Evolutionary conservation across 2,329 filamentous ascomycete species (phyloP), one percentile per base, ranked within the genome.

Genomic region (Trichoderma atrobrunneum): DNA sequence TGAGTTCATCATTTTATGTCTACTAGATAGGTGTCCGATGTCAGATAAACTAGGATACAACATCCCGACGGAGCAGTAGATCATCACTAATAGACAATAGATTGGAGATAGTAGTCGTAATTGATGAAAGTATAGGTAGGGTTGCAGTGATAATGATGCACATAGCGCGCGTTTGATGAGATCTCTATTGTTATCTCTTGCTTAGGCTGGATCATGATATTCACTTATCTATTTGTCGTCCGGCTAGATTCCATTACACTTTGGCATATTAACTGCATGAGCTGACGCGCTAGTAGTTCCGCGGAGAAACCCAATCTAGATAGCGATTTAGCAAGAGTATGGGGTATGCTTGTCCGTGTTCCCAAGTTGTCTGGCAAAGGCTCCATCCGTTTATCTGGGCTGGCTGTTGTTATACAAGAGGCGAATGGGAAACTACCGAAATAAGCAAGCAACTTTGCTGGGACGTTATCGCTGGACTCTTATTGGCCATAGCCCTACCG

Each of bases 251-350:
- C 36, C 7, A 51, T 64, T 21, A 48, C 36, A 64, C 36, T 30
- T 48, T 24, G 30, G 7, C 51, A 30, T 67, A 43, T 24, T 28
- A 21, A 67, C 6, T 34, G n/a, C 16, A 57, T 14, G 16, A 43
- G 11, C 12, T n/a, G 11, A 12, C n/a, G 51, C 51, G 24, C 28
- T 39, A 39, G 34, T 28, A 43, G 5, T n/a, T 67, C 64, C 64
- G 64, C 64, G 64, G 64, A 67, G 64, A 67, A 67, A 21, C 51
- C 7, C 11, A 67, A 30, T 67, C 51, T 18, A 67, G 64, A 67
- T 67, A 67, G 64, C 32, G 64, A 67, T 59, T 67, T 43, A 43
- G 16, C 26, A 59, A 43, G 16, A 30, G 48, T 26, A 51, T 18
- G 14, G 6, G 18, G 62, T 51, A 32, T 65, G 18, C 62, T 51